A percentile compares a stretch with the other conserved stretches of the same genome.
These are phyloP conservation scores for Fraxinus anomala DNA, from an alignment of 257 asterid genomes.

Conservation along the genomic window DNA sequence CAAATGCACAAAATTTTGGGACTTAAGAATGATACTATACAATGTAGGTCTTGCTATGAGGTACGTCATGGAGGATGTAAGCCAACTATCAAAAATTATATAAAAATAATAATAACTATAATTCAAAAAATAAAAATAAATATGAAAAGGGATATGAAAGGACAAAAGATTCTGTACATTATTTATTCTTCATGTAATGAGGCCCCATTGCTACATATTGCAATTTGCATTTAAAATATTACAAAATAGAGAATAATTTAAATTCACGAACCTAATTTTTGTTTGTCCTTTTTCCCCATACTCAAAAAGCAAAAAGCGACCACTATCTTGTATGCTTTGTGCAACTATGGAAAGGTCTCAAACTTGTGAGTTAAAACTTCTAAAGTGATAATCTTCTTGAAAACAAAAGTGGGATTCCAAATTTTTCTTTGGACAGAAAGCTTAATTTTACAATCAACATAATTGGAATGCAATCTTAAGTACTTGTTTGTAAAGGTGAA, in stretches of 20 bases:
- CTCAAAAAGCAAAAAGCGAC: neutral
- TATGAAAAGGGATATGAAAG: neutral
- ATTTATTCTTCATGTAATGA: neutral
- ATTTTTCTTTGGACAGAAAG: neutral
- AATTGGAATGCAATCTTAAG: neutral
- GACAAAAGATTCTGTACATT: neutral
- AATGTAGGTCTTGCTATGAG: too few species aligned
- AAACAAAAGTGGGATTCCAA: neutral
- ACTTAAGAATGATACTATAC: neutral
- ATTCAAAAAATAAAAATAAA: neutral
- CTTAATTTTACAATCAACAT: neutral
- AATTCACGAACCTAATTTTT: neutral
- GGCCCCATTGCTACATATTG: neutral
- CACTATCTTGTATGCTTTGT: neutral
- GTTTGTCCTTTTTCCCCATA: neutral
- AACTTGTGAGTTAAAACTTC: neutral
- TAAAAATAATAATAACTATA: too few species aligned
- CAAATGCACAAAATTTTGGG: neutral
- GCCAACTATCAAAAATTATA: neutral
- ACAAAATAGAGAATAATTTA: neutral
- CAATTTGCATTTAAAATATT: slow-evolving; percentile 1
- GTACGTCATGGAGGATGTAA: neutral
- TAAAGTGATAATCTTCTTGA: neutral
- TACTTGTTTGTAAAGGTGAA: neutral
- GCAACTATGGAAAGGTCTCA: neutral